A percentile compares a stretch with the other conserved stretches of the same genome.
Evolutionary conservation across 306 rosid species (phyloP).

Genomic region (Trifolium dubium): DNA sequence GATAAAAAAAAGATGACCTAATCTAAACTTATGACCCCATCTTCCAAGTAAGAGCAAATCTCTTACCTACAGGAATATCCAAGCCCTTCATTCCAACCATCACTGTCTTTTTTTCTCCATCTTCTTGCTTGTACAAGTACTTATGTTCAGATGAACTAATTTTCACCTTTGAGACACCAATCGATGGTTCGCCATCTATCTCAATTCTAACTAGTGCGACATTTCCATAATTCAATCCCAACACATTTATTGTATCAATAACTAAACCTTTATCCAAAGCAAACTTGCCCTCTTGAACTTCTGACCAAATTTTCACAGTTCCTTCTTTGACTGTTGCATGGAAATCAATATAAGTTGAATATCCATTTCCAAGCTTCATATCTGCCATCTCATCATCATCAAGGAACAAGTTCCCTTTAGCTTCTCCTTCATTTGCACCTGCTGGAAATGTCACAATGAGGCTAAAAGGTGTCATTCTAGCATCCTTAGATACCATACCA

Average conservation of each 20-base stretch:
- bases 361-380: conserved; percentile 74
- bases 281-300: conserved; percentile 76
- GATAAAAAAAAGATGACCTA: not conserved
- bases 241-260: conserved; percentile 65
- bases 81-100: conserved; percentile 69
- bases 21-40: conserved; percentile 50
- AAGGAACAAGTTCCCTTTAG: conserved; percentile 77
- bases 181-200: conserved; percentile 53
- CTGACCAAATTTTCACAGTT: conserved; percentile 73
- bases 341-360: conserved; percentile 69
- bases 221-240: conserved; percentile 65
- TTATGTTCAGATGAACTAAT: conserved; percentile 52
- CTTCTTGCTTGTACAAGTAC: conserved; percentile 40
- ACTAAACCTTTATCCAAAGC: conserved; percentile 78
- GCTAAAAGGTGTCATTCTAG: conserved; percentile 79
- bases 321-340: conserved; percentile 64
- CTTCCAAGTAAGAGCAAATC: conserved; percentile 70
- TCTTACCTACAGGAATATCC: conserved; percentile 70
- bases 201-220: conserved; percentile 50
- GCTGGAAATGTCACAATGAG: conserved; percentile 70
- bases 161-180: conserved; percentile 45
- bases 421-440: conserved; percentile 63
- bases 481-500: conserved; percentile 79
- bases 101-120: conserved; percentile 46
- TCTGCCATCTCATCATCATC: conserved; percentile 83